A percentile compares a stretch with the other conserved stretches of the same genome.
phyloP scores from a whole-genome alignment of 495 filamentous ascomycete genomes.

The Penicillium atrosanguineum region DNA sequence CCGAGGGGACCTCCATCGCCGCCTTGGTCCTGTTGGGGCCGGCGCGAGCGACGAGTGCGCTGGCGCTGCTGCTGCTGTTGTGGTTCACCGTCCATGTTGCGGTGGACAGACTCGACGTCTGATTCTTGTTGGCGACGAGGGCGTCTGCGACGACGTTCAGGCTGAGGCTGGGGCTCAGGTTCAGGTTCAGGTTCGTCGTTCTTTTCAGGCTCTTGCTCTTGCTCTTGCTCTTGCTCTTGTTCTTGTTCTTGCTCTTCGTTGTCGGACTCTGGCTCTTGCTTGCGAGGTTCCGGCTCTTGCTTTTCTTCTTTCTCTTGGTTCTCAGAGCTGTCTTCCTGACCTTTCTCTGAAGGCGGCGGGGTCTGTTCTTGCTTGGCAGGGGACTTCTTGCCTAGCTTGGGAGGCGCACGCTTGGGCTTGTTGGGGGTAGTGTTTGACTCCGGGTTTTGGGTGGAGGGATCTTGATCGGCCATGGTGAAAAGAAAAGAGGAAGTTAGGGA shows the following conservation, averaged over 20 bases:
- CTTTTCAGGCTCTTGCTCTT: slow-evolving; percentile 18
- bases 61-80: slow-evolving; percentile 40
- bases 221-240: slow-evolving; percentile 13
- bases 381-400: slow-evolving; percentile 35
- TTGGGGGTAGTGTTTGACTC: slow-evolving; percentile 21
- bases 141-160: slow-evolving; percentile 30
- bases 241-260: slow-evolving; percentile 20
- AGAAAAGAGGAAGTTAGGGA: slow-evolving; percentile 20
- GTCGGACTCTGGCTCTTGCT: slow-evolving; percentile 13
- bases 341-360: slow-evolving; percentile 28
- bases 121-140: slow-evolving; percentile 33
- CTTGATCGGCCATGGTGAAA: slow-evolving; percentile 41
- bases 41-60: slow-evolving; percentile 32
- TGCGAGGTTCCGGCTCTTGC: slow-evolving; percentile 10
- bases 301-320: slow-evolving; percentile 11
- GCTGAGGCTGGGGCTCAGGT: slow-evolving; percentile 19
- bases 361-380: slow-evolving; percentile 37
- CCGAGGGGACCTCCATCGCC: slow-evolving; percentile 47
- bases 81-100: slow-evolving; percentile 38
- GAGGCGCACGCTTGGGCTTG: slow-evolving; percentile 31
- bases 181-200: slow-evolving; percentile 24
- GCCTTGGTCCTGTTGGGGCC: slow-evolving; percentile 31
- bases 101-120: slow-evolving; percentile 35
- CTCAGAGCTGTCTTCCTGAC: slow-evolving; percentile 9
- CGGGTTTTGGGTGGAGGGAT: slow-evolving; percentile 26